These are phyloP conservation scores for Phytopythium kandeliae DNA, from an alignment of 352 stramenopile species.

Conservation along the genomic window DNA sequence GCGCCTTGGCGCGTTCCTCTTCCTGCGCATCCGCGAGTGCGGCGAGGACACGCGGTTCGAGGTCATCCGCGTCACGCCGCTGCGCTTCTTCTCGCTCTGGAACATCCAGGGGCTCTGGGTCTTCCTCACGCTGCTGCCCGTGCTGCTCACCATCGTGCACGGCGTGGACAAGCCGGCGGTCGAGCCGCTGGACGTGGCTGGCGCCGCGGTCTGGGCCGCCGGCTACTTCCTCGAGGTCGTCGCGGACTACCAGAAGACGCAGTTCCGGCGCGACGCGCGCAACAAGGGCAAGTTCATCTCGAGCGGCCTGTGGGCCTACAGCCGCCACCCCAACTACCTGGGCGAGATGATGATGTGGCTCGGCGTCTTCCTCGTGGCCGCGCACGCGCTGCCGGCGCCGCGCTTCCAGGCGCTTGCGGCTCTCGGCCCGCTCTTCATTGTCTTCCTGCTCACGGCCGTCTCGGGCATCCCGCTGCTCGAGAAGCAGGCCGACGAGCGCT, in stretches of 20 bases:
- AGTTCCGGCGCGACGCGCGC: slow-evolving; percentile 52
- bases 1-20: slow-evolving; percentile 70
- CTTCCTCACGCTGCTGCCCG: slow-evolving; percentile 59
- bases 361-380: slow-evolving; percentile 45
- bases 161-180: slow-evolving; percentile 20
- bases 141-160: slow-evolving; percentile 45
- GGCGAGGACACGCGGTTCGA: slow-evolving; percentile 65
- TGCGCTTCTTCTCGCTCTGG: slow-evolving; percentile 71
- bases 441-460: slow-evolving; percentile 58
- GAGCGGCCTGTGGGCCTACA: slow-evolving; percentile 82
- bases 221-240: slow-evolving; percentile 45
- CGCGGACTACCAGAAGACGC: slow-evolving; percentile 79
- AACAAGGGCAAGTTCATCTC: slow-evolving; percentile 81
- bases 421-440: slow-evolving; percentile 64
- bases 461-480: slow-evolving; percentile 79
- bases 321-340: slow-evolving; percentile 91
- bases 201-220: slow-evolving; percentile 3
- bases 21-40: slow-evolving; percentile 50
- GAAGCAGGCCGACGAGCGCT: slow-evolving; percentile 64
- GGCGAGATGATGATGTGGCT: slow-evolving; percentile 91
- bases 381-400: slow-evolving; percentile 32
- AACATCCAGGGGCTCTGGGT: slow-evolving; percentile 77
- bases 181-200: slow-evolving; percentile 26
- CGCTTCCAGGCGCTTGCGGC: slow-evolving; percentile 32
- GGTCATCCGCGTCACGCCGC: slow-evolving; percentile 51